A percentile compares a stretch with the other conserved stretches of the same genome.
phyloP scores from a whole-genome alignment of 768 basidiomycete species.

The Dictyophora rubrovolvata region DNA sequence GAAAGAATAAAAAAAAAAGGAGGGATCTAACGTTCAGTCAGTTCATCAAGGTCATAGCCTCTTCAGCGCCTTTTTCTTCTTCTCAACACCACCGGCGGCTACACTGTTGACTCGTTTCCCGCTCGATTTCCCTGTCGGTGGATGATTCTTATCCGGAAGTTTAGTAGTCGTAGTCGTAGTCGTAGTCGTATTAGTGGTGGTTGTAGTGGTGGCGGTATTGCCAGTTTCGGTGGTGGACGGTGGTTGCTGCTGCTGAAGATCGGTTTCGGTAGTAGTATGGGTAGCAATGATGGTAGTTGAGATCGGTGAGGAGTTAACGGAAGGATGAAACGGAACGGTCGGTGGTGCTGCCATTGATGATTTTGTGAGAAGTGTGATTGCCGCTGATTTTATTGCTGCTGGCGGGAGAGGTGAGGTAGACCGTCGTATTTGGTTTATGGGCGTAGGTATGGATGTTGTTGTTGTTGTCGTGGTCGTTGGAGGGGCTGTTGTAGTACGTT shows the following conservation, averaged over 20 bases:
- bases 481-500: slow-evolving; percentile 4
- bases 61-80: slow-evolving; percentile 84
- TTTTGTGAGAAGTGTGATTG: slow-evolving; percentile 29
- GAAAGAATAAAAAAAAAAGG: too few species aligned
- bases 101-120: slow-evolving; percentile 17
- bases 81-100: slow-evolving; percentile 51
- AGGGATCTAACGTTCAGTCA: too few species aligned
- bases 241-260: slow-evolving; percentile 12
- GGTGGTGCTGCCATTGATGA: slow-evolving; percentile 29
- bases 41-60: slow-evolving; percentile 37
- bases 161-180: slow-evolving; percentile 43
- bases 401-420: slow-evolving; percentile 20
- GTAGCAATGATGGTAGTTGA: slow-evolving; percentile 31
- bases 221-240: slow-evolving; percentile 21
- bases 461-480: slow-evolving; percentile 12
- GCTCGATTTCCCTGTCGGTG: slow-evolving; percentile 32
- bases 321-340: slow-evolving; percentile 26
- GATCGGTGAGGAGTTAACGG: slow-evolving; percentile 16
- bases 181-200: slow-evolving; percentile 18
- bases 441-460: slow-evolving; percentile 17
- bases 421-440: slow-evolving; percentile 19
- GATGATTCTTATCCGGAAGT: slow-evolving; percentile 47
- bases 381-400: slow-evolving; percentile 17
- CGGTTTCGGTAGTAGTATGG: slow-evolving; percentile 13
- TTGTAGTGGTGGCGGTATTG: slow-evolving; percentile 13